These are phyloP conservation scores for Cicer cuneatum DNA, from an alignment of 306 rosid species.

Conservation along the genomic window DNA sequence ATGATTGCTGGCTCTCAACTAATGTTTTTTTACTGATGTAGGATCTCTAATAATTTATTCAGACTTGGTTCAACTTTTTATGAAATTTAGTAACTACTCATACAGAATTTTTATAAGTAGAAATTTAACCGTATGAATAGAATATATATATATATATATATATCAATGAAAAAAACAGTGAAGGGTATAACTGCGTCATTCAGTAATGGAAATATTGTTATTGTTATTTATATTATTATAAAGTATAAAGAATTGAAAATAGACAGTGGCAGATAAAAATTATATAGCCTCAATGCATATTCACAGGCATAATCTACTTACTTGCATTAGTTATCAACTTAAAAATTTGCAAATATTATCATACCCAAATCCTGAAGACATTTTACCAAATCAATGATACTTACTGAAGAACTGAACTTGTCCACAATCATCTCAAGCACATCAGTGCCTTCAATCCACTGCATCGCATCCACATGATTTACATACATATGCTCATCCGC, in stretches of 20 bases:
- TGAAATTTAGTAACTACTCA: too few species aligned
- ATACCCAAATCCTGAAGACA: conserved; percentile 24
- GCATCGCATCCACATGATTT: conserved; percentile 79
- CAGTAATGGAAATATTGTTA: background rate
- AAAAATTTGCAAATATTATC: background rate
- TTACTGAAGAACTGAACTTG: conserved; percentile 93
- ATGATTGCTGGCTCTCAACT: background rate
- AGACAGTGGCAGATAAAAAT: background rate
- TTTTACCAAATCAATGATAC: conserved; percentile 45
- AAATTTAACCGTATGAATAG: background rate
- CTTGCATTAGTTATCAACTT: conserved; percentile 3
- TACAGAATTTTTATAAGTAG: background rate
- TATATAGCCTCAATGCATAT: conserved; percentile 8
- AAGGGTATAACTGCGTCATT: conserved; percentile 8
- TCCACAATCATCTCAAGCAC: conserved; percentile 98
- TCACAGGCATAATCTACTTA: background rate
- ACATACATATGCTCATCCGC: conserved; percentile 96
- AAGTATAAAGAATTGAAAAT: background rate
- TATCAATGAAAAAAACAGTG: too few species aligned
- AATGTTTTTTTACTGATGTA: too few species aligned
- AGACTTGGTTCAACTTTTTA: conserved; percentile 20
- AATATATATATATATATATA: too few species aligned
- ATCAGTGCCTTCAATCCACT: conserved; percentile 89
- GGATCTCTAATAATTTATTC: background rate
- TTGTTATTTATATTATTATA: background rate